These are phyloP conservation scores for Ogataea ganodermae DNA, from an alignment of 805 yeast genomes.

Conservation along the genomic window DNA sequence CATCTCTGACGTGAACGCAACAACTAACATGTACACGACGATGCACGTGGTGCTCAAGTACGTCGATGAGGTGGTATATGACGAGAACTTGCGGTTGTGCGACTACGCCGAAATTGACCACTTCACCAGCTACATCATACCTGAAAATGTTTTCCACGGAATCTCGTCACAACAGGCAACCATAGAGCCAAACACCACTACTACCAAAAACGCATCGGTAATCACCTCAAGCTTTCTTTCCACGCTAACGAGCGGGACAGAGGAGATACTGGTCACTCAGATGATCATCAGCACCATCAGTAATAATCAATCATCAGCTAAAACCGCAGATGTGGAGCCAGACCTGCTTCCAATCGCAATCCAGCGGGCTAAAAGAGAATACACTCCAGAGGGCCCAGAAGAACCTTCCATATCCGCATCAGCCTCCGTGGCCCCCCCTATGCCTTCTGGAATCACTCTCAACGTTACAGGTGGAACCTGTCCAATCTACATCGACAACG, in stretches of 20 bases:
- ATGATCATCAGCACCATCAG: neutral
- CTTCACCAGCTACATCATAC: conserved; percentile 14
- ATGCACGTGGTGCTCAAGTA: conserved; percentile 47
- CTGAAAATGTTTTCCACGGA: conserved; percentile 19
- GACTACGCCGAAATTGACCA: conserved; percentile 29
- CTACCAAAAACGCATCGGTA: neutral
- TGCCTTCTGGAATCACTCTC: neutral
- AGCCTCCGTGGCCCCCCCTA: neutral
- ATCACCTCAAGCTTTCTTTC: neutral
- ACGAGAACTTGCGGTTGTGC: conserved; percentile 47
- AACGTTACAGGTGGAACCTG: conserved; percentile 20
- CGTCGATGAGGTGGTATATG: conserved; percentile 43
- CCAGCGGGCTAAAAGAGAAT: conserved; percentile 4
- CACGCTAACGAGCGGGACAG: neutral
- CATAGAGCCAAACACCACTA: neutral
- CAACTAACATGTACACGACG: conserved; percentile 51
- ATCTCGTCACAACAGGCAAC: conserved; percentile 2
- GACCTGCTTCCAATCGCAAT: conserved; percentile 20
- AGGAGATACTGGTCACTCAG: neutral
- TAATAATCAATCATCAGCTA: neutral
- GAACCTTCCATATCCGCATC: neutral
- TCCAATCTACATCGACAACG: conserved; percentile 33
- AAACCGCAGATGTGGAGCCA: conserved; percentile 4
- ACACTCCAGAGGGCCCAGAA: neutral
- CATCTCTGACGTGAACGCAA: conserved; percentile 45